These are phyloP conservation scores for Phoma sp. DNA, from an alignment of 2,329 filamentous ascomycete genomes.

Conservation along the genomic window DNA sequence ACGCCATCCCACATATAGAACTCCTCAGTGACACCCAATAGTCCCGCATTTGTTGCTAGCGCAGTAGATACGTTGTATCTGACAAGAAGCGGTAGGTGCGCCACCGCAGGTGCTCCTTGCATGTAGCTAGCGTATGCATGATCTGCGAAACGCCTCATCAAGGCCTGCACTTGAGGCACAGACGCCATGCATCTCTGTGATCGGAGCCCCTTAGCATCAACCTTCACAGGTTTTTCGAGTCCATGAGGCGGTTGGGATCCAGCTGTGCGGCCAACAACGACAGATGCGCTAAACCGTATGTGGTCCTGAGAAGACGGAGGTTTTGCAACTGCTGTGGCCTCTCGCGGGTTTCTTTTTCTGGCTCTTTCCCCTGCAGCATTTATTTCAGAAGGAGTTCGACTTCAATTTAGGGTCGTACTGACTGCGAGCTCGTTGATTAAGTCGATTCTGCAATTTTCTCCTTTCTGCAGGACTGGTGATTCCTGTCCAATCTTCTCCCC, in stretches of 20 bases:
- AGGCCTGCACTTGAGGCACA: slow-evolving; percentile 13
- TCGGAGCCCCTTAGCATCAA: not conserved
- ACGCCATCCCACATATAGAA: slow-evolving; percentile 21
- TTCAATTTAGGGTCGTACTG: not conserved
- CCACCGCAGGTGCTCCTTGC: slow-evolving; percentile 18
- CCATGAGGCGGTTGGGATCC: not conserved
- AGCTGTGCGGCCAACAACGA: not conserved
- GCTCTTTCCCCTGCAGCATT: not conserved
- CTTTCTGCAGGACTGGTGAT: slow-evolving; percentile 21
- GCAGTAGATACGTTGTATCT: slow-evolving; percentile 22
- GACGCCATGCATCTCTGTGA: slow-evolving; percentile 9
- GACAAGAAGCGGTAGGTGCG: slow-evolving; percentile 21
- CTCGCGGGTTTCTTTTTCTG: not conserved
- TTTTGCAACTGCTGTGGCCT: not conserved
- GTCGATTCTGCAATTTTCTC: slow-evolving; percentile 27
- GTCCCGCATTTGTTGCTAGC: slow-evolving; percentile 16
- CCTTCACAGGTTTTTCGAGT: too few relatives aligned
- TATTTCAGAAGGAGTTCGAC: not conserved
- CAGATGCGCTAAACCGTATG: too few relatives aligned
- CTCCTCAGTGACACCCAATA: slow-evolving; percentile 16
- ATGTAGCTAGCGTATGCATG: slow-evolving; percentile 27
- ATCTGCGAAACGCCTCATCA: slow-evolving; percentile 24
- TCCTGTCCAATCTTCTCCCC: slow-evolving; percentile 28
- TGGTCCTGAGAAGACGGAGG: not conserved
- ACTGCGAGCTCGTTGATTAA: slow-evolving; percentile 27